Evolutionary conservation across 2,329 filamentous ascomycete species (phyloP).

Genomic region (Coniochaeta hoffmannii): DNA sequence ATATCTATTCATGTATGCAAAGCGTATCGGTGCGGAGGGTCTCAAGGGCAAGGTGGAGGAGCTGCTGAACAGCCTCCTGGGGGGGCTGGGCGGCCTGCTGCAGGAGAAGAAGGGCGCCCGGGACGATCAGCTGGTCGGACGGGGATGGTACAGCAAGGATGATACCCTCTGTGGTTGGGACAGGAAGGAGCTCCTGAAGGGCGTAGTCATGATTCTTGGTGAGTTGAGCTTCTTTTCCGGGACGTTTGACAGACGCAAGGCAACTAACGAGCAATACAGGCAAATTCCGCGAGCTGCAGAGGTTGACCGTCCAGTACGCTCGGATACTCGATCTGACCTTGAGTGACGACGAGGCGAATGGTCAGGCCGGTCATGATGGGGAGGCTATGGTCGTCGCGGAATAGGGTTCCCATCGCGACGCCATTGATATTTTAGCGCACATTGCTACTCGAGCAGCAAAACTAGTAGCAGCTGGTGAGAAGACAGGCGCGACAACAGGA

Average conservation of each 20-base stretch:
- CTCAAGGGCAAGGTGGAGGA: slow-evolving; percentile 87
- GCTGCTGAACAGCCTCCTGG: slow-evolving; percentile 72
- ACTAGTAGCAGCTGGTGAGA: no score
- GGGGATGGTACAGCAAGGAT: slow-evolving; percentile 58
- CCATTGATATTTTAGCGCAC: background rate
- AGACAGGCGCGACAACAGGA: no score
- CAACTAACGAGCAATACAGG: slow-evolving; percentile 45
- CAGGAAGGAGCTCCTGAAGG: slow-evolving; percentile 77
- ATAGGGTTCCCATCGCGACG: background rate
- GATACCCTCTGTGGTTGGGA: slow-evolving; percentile 87
- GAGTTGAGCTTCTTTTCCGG: slow-evolving; percentile 28
- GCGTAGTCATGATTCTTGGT: slow-evolving; percentile 90
- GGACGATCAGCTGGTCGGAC: slow-evolving; percentile 31
- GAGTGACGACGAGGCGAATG: slow-evolving; percentile 34
- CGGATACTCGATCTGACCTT: slow-evolving; percentile 62
- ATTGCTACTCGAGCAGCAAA: no score
- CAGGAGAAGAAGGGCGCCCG: slow-evolving; percentile 44
- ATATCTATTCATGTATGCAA: slow-evolving; percentile 97
- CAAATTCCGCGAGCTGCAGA: slow-evolving; percentile 91
- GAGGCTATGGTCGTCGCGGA: background rate
- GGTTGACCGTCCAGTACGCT: slow-evolving; percentile 91
- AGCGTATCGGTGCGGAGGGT: slow-evolving; percentile 86
- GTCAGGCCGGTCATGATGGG: slow-evolving; percentile 11
- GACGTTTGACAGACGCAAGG: background rate
- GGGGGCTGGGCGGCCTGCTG: slow-evolving; percentile 67